Evolutionary conservation across 129 eudicot genomes (phyloP), one percentile per base, ranked within the genome.

Genomic region (Ambrosia trifida): DNA sequence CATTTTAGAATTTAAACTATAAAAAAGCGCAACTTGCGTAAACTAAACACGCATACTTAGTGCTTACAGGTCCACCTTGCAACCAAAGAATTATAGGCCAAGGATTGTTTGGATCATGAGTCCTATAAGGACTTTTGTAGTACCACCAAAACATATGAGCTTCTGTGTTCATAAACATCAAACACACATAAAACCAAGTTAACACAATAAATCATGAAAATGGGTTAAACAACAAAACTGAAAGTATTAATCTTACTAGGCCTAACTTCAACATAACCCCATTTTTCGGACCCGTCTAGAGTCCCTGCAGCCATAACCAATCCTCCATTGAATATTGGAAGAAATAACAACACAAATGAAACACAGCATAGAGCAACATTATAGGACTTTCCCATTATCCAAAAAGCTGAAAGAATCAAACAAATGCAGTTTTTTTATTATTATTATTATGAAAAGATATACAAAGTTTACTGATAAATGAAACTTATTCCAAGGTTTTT

Each of bases 131-230:
- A 80, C 97, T 91, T 80, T 70, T 87, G 49, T 87, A 91, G 66
- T 83, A 84, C 97, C 95, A 85, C 97, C 97, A 91, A 77, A 91
- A 91, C 97, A 91, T 84, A 68, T 91, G 95, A 53, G 97, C 97
- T 76, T 80, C 95, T 87, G 86, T 74, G 24, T 35, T 28, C 41
- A 30, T 24, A 24, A 24, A 24, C 1, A 11, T 14, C 32, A 45
- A 57, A 68, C n/a, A 36, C 41, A 54, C 3, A 36, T 5, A 40
- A 9, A 68, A 2, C 61, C 11, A 36, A 0, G 5, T 18, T n/a
- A 40, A 44, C 17, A 64, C 10, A 73, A 49, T n/a, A 2, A 47
- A 57, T 40, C 18, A 43, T 40, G 59, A 73, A 63, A 73, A 73
- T 49, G 52, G 38, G 63, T 31, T 62, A 4, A 49, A 20, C 13